phyloP scores from a whole-genome alignment of 352 stramenopile species.

The Pythium phragmitis region DNA sequence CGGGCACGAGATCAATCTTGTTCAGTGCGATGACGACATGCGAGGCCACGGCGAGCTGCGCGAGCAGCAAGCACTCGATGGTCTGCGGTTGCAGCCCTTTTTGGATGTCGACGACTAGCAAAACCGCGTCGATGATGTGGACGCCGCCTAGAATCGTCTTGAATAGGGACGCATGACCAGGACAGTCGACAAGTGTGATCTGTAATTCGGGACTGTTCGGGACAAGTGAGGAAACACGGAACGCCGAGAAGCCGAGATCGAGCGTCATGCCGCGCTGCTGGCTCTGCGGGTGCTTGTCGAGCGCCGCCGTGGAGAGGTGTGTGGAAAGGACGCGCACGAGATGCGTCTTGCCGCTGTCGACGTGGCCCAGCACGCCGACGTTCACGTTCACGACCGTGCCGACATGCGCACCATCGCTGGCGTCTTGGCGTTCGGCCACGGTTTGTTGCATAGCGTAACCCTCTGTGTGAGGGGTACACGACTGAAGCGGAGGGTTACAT shows the following conservation, averaged over 20 bases:
- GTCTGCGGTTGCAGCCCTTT: conserved; percentile 99
- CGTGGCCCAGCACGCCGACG: conserved; percentile 98
- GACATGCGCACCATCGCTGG: not conserved
- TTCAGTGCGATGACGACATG: conserved; percentile 95
- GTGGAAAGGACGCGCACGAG: conserved; percentile 96
- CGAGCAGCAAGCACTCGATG: conserved; percentile 97
- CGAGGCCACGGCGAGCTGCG: conserved; percentile 86
- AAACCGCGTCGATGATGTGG: conserved; percentile 98
- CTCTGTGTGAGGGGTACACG: not conserved
- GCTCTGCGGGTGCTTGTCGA: conserved; percentile 98
- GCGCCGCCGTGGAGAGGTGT: conserved; percentile 95
- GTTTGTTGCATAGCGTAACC: not conserved
- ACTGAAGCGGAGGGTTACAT: not conserved
- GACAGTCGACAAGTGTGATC: conserved; percentile 95
- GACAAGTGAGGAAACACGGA: conserved; percentile 62
- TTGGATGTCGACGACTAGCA: conserved; percentile 96
- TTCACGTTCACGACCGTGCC: conserved; percentile 90
- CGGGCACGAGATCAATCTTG: conserved; percentile 95
- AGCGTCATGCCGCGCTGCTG: conserved; percentile 97
- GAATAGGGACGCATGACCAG: conserved; percentile 98
- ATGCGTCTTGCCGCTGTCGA: conserved; percentile 98
- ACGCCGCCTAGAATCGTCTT: conserved; percentile 98
- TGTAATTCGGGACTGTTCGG: conserved; percentile 66
- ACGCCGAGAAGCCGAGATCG: conserved; percentile 98
- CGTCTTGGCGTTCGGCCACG: not conserved